Evolutionary conservation across 345 rosid genomes (phyloP), one percentile per base, ranked within the genome.

Genomic region (Arabis hirsuta): DNA sequence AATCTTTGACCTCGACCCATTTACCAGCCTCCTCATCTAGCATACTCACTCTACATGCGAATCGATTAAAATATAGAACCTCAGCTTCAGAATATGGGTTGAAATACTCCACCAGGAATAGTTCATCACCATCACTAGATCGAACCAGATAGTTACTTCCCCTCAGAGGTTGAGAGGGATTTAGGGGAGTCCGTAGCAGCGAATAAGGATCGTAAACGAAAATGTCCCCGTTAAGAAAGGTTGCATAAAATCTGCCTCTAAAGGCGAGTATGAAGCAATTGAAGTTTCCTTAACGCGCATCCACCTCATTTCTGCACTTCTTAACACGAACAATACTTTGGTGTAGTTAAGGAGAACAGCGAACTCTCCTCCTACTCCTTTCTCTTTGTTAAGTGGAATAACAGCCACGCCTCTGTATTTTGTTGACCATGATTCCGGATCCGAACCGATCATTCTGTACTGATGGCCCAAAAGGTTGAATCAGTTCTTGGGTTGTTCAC

Each of bases 271-370:
- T 7, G 4, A 1, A 48, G 20, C 20, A 9, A 2, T 1, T 3
- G 67, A 31, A 29, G 8, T 1, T 0, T 45, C 12, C 11, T 16
- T 4, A 16, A 62, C 4, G 12, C 6, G 12, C 11, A 13, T 51
- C 68, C 68, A 71, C 26, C 12, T 61, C 75, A 71, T 71, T 42
- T 71, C 68, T 8, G 4, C 6, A 61, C 61, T 71, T 29, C 8
- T 61, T 6, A 71, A 61, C 7, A 52, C 68, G 24, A 61, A 27
- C 43, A 71, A 16, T 50, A 2, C 3, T 0, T 13, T 41, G 26
- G 51, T 2, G 19, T 19, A 52, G 61, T 10, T n/a, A 1, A 71
- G 32, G 0, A 71, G 61, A 52, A 71, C 68, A 27, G 29, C 60
- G 0, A 61, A 61, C 2, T 42, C 75, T 38, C 59, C 24, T 22